These are phyloP conservation scores for Penicillium sp. DNA, from an alignment of 2,329 filamentous ascomycete species.

Conservation along the genomic window DNA sequence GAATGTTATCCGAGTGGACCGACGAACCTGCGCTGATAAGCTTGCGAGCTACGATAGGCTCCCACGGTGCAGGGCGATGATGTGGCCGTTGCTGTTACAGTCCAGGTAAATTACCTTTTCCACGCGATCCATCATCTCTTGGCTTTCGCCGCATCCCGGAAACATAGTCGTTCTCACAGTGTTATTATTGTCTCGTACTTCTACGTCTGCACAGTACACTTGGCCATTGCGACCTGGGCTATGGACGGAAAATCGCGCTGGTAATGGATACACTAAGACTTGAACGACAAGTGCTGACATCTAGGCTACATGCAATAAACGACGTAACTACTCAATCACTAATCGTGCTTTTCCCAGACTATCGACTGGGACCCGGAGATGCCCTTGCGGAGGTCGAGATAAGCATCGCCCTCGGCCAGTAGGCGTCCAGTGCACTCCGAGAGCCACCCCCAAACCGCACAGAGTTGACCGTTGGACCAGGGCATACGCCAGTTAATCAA, in stretches of 20 bases:
- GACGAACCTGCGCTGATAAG: slow-evolving; percentile 16
- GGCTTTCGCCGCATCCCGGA: slow-evolving; percentile 10
- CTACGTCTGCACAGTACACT: neutral
- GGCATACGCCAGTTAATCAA: neutral
- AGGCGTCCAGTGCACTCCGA: neutral
- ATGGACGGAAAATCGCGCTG: no score
- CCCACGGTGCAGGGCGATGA: neutral
- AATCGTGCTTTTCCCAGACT: slow-evolving; percentile 9
- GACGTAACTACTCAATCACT: neutral
- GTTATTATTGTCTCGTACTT: neutral
- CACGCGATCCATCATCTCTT: slow-evolving; percentile 19
- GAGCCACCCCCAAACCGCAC: neutral
- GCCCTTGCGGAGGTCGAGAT: slow-evolving; percentile 32
- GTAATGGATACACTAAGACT: no score
- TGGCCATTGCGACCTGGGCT: neutral
- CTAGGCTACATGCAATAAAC: neutral
- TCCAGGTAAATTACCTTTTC: neutral
- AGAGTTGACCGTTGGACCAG: slow-evolving; percentile 8
- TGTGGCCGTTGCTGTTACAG: neutral
- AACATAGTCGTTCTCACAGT: neutral
- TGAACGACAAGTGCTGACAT: neutral
- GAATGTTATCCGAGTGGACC: neutral
- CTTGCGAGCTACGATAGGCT: slow-evolving; percentile 15
- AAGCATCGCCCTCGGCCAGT: slow-evolving; percentile 24
- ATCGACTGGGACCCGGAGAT: slow-evolving; percentile 23